Evolutionary conservation across 441 rosid species (phyloP).

Genomic region (Sinapis alba): DNA sequence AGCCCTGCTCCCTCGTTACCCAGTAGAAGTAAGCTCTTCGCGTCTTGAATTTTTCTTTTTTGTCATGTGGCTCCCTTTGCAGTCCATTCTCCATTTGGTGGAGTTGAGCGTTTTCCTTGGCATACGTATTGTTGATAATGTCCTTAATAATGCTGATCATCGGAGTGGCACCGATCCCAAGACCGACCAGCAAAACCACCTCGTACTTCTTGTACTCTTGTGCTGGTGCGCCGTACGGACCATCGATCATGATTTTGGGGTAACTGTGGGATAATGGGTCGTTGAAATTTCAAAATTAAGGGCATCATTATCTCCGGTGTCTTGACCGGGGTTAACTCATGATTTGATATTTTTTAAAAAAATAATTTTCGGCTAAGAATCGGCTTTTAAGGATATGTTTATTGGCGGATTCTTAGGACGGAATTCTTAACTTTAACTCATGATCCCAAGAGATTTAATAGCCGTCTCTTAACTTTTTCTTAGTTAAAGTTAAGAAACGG

Average conservation of each 20-base stretch:
- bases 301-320: no score
- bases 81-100: constrained; percentile 30
- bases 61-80: constrained; percentile 15
- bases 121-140: constrained; percentile 27
- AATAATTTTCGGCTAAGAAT: no score
- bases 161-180: constrained; percentile 39
- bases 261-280: constrained; percentile 19
- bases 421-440: no score
- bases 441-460: no score
- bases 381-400: no score
- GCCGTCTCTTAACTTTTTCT: no score
- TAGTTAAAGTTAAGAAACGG: no score
- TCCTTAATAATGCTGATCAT: constrained; percentile 40
- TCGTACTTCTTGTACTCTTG: constrained; percentile 41
- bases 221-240: constrained; percentile 41
- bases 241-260: constrained; percentile 34
- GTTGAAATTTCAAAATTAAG: neutral
- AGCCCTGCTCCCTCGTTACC: constrained; percentile 37
- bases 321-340: no score
- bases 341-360: no score
- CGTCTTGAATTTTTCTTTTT: constrained; percentile 32
- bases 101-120: constrained; percentile 19
- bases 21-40: constrained; percentile 37
- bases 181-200: constrained; percentile 34
- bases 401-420: no score